Base-by-base conservation (phyloP, 192 early-diverging fungal genomes). In the Coemansia sp. region DNA sequence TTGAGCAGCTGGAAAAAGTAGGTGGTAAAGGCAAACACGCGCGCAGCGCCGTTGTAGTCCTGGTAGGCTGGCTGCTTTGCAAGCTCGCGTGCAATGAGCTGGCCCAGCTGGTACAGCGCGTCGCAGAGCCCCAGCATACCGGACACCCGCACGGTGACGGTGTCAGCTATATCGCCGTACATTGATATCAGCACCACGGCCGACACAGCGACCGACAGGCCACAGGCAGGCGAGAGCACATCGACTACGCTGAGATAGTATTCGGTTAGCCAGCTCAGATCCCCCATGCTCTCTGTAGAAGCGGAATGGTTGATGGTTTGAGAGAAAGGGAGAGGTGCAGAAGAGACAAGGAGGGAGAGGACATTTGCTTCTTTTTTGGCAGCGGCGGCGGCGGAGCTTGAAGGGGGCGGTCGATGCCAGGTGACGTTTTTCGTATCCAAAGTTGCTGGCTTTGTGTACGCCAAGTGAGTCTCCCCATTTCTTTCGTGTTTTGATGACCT, bases 201-300 rank as follows among this genome's bases (percentile, higher is more conserved):
- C 4, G 74, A 70, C 5, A 76, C 63, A 4, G 74, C 74, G 8
- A 70, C 68, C 10, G 74, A 56, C 18, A 76, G 60, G 8, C 74
- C 74, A 57, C 74, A 76, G 6, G 74, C 68, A 0, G 74, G 74
- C 53, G 68, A 62, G n/a, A 76, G 53, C 38, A 76, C 74, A 35
- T 76, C 74, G 37, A 67, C 59, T 10, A 70, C 42, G 60, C 58
- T 68, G 50, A 67, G 50, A 35, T 76, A 76, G 60, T 76, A 76
- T 56, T 70, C 61, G 10, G 56, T 62, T 18, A 76, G 64, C 74
- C 74, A 76, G 39, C 9, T 36, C 12, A 56, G 56, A 12, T 43
- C 53, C 12, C 32, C 41, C 62, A 62, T 62, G 46, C n/a, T 46
- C 10, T 46, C 15, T 1, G 39, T 46, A 3, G 14, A 46, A 46